Evolutionary conservation across 2,329 filamentous ascomycete species (phyloP).

Genomic region (Fusarium pseudograminearum): DNA sequence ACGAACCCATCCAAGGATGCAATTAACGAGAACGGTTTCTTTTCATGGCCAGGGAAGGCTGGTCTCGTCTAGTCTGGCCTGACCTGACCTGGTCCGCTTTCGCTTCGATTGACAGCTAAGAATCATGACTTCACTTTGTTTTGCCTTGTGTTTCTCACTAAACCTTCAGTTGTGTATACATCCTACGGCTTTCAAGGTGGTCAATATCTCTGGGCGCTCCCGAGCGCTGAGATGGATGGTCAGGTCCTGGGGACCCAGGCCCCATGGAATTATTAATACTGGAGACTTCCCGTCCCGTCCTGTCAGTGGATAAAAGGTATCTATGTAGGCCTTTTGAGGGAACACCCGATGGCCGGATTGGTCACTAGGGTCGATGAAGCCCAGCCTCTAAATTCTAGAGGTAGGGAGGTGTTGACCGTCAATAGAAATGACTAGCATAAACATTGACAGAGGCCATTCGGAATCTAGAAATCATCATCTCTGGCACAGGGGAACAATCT

Average conservation of each 20-base stretch:
- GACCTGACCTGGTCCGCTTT: background rate
- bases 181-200: conserved; percentile 16
- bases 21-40: conserved; percentile 12
- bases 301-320: conserved; percentile 28
- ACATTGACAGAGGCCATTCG: conserved; percentile 2
- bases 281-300: conserved; percentile 41
- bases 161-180: conserved; percentile 21
- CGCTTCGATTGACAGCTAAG: conserved; percentile 5
- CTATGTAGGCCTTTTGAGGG: conserved; percentile 12
- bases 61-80: background rate
- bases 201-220: conserved; percentile 37
- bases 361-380: conserved; percentile 38
- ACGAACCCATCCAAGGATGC: conserved; percentile 12
- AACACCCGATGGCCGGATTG: conserved; percentile 33
- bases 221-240: conserved; percentile 37
- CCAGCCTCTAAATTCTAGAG: conserved; percentile 25
- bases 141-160: conserved; percentile 3
- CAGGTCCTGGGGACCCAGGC: conserved; percentile 4
- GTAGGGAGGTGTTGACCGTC: background rate
- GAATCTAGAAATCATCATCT: conserved; percentile 23
- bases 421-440: background rate
- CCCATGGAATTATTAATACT: conserved; percentile 19
- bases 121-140: conserved; percentile 4
- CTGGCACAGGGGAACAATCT: conserved; percentile 7
- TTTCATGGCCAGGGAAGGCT: conserved; percentile 7